phyloP scores from a whole-genome alignment of 2,329 filamentous ascomycete species.

The Mollisiaceae sp. region DNA sequence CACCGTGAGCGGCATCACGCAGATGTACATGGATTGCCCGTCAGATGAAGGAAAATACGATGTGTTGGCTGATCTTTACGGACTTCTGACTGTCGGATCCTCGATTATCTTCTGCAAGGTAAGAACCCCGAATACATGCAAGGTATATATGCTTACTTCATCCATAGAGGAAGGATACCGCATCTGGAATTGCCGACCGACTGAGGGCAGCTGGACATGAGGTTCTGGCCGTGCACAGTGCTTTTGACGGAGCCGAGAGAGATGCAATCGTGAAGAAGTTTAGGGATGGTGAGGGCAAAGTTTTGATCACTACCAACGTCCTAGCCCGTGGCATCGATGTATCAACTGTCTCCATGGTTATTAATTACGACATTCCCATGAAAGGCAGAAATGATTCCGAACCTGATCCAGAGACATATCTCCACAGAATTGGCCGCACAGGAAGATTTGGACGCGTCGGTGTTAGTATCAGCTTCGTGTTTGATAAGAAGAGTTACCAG shows the following conservation, averaged over 20 bases:
- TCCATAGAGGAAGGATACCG: slow-evolving; percentile 82
- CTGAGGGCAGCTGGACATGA: slow-evolving; percentile 91
- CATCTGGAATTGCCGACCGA: slow-evolving; percentile 80
- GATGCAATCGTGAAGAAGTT: slow-evolving; percentile 87
- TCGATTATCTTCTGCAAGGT: slow-evolving; percentile 98
- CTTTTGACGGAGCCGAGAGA: slow-evolving; percentile 81
- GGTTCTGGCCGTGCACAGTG: slow-evolving; percentile 87
- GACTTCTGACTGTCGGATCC: slow-evolving; percentile 93
- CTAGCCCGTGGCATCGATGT: slow-evolving; percentile 96
- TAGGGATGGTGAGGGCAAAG: slow-evolving; percentile 85
- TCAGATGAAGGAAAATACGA: slow-evolving; percentile 84
- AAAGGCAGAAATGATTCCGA: slow-evolving; percentile 77
- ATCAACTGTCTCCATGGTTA: slow-evolving; percentile 91
- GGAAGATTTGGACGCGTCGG: slow-evolving; percentile 96
- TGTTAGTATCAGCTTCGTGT: slow-evolving; percentile 93
- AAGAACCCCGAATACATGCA: slow-evolving; percentile 39
- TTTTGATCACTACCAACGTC: slow-evolving; percentile 97
- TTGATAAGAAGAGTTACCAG: slow-evolving; percentile 80
- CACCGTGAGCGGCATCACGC: slow-evolving; percentile 95
- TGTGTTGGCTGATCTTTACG: slow-evolving; percentile 89
- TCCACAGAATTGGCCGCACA: slow-evolving; percentile 96
- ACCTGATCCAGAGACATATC: slow-evolving; percentile 92
- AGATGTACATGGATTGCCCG: slow-evolving; percentile 95
- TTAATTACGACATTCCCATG: slow-evolving; percentile 92
- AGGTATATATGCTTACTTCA: slow-evolving; percentile 4